These are phyloP conservation scores for Verticillium dahliae DNA, from an alignment of 2,329 filamentous ascomycete genomes.

Conservation along the genomic window DNA sequence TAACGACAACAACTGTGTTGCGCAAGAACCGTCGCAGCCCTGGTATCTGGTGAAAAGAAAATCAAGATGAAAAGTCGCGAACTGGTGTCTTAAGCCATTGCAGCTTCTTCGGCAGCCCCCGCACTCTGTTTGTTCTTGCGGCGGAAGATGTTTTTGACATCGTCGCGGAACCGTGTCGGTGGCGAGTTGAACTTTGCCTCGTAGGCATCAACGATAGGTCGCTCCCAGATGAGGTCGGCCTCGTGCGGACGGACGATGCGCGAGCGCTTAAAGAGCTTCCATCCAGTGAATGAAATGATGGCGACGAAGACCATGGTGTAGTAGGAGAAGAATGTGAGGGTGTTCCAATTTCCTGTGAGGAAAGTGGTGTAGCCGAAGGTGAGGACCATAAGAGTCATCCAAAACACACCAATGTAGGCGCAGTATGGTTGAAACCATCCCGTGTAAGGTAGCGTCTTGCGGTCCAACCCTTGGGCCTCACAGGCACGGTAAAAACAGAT, in stretches of 20 bases:
- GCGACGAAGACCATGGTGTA: conserved; percentile 52
- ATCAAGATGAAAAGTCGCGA: not conserved
- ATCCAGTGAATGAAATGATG: conserved; percentile 47
- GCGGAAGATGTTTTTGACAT: conserved; percentile 40
- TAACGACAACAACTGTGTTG: not conserved
- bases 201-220: conserved; percentile 52
- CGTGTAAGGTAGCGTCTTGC: conserved; percentile 47
- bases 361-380: conserved; percentile 52
- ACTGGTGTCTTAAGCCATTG: not conserved
- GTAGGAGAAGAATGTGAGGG: conserved; percentile 41
- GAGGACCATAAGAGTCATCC: conserved; percentile 36
- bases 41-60: not conserved
- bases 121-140: conserved; percentile 15
- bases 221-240: conserved; percentile 54
- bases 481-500: conserved; percentile 50
- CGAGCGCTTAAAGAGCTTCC: conserved; percentile 59
- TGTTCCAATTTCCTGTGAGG: conserved; percentile 30
- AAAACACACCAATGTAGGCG: conserved; percentile 36
- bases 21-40: not conserved
- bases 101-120: not conserved
- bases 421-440: conserved; percentile 55
- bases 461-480: conserved; percentile 37
- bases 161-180: conserved; percentile 48
- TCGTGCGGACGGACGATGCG: conserved; percentile 45
- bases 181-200: conserved; percentile 42